Percentiles rank a stretch among this genome's conserved stretches.
Evolutionary conservation across 768 basidiomycete species (phyloP).

Genomic region (Boletus rex-veris): DNA sequence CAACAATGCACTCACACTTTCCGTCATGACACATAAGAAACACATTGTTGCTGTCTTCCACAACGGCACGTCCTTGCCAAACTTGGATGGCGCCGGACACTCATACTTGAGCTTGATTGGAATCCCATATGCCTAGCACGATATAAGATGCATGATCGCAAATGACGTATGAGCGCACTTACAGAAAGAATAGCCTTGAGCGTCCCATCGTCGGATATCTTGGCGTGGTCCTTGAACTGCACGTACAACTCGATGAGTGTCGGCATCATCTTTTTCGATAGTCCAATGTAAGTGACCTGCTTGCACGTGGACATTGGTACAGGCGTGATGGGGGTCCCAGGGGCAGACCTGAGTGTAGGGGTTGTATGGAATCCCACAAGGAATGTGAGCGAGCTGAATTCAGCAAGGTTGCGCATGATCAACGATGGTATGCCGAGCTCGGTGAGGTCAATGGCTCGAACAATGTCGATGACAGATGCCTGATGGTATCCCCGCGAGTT

Average conservation of each 20-base stretch:
- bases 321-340: slow-evolving; percentile 11
- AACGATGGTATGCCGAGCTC: slow-evolving; percentile 63
- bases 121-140: slow-evolving; percentile 66
- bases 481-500: slow-evolving; percentile 32
- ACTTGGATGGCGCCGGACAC: slow-evolving; percentile 85
- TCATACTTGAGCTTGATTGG: slow-evolving; percentile 95
- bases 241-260: slow-evolving; percentile 74
- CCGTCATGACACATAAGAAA: slow-evolving; percentile 72
- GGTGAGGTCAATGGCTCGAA: slow-evolving; percentile 64
- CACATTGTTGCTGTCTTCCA: slow-evolving; percentile 91
- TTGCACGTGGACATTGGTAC: slow-evolving; percentile 39
- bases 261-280: slow-evolving; percentile 89
- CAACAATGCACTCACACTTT: slow-evolving; percentile 53
- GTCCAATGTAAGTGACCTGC: slow-evolving; percentile 82
- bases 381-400: slow-evolving; percentile 86
- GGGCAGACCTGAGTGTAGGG: not conserved
- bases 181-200: slow-evolving; percentile 81
- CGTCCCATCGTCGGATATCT: slow-evolving; percentile 78
- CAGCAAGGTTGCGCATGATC: slow-evolving; percentile 78
- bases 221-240: slow-evolving; percentile 53
- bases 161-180: slow-evolving; percentile 20
- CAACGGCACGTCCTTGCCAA: slow-evolving; percentile 79
- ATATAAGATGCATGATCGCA: slow-evolving; percentile 22
- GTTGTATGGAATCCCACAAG: slow-evolving; percentile 68
- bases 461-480: slow-evolving; percentile 67